Base-by-base conservation (phyloP, 257 asterid species). In the Buddleja alternifolia region DNA sequence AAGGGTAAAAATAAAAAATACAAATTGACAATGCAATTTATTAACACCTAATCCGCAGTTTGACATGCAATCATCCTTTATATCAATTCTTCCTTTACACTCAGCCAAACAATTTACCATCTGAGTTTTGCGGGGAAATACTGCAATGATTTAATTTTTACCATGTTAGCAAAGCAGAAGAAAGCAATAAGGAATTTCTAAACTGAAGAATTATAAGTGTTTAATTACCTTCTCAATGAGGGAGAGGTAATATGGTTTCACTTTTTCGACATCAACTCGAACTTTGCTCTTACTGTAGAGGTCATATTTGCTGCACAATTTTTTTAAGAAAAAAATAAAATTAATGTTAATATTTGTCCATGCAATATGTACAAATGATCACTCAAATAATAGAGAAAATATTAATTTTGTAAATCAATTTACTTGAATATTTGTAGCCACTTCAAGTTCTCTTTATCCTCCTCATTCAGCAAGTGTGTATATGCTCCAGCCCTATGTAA, bases 191-290 rank as follows among this genome's bases (percentile, higher is more conserved):
- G 20, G 25, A 11, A 19, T 15, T 19, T 0, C 2, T 9, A 12
- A n/a, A 57, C 8, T 0, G 2, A 44, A 21, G n/a, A 36, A n/a
- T 3, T 23, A 21, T 34, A 17, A 42, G 8, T 5, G 4, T 12
- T 21, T 2, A 10, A 45, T 47, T 39, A 79, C 90, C 88, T 84
- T 86, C 70, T 84, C 81, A 45, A 84, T 82, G 64, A 86, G 86
- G 52, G 88, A 86, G 41, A 81, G 46, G 54, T 86, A 84, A 39
- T 86, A 86, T 16, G 93, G 90, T 63, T 82, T 84, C 55, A 84
- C 59, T 63, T 60, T 15, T 1, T 60, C 71, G 3, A 56, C 60
- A 21, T 54, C 82, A 44, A 78, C 25, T 2, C 73, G 70, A 25
- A 78, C 83, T 70, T 78, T 78, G 77, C 83, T 78, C 71, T 78